phyloP scores from a whole-genome alignment of 2,329 filamentous ascomycete species.

The Eutypella sp. region DNA sequence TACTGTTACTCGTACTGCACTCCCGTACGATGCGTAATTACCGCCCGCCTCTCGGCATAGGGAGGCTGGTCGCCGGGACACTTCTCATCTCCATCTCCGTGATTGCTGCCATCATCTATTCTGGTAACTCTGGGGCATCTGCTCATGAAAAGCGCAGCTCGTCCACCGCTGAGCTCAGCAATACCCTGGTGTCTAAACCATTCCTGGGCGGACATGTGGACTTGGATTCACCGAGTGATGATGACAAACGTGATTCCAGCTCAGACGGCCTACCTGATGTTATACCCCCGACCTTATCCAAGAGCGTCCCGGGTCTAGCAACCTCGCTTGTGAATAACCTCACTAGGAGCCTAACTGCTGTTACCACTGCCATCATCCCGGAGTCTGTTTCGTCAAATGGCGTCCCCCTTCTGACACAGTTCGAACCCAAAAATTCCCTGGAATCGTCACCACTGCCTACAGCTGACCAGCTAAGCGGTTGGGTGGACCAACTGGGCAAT shows the following conservation, averaged over 20 bases:
- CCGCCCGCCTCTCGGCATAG: neutral
- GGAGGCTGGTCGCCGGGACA: neutral
- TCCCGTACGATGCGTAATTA: neutral
- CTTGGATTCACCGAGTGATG: neutral
- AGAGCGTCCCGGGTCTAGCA: neutral
- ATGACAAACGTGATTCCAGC: neutral
- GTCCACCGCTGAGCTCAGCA: neutral
- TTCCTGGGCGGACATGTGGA: too few relatives aligned
- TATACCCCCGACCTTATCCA: neutral
- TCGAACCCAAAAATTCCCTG: neutral
- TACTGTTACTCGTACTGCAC: neutral
- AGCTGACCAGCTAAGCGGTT: conserved; percentile 10
- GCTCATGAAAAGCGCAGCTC: neutral
- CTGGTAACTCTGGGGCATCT: neutral
- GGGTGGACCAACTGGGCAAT: conserved; percentile 1
- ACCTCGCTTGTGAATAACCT: neutral
- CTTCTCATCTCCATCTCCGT: neutral
- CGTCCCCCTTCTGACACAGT: neutral
- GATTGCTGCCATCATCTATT: neutral
- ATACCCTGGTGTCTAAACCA: neutral
- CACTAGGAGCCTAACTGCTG: neutral
- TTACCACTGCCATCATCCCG: neutral
- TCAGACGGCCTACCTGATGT: neutral
- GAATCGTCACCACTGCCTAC: neutral
- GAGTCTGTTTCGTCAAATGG: neutral